Base-by-base conservation (phyloP, 495 filamentous ascomycete species). In the Daldinia vernicosa region DNA sequence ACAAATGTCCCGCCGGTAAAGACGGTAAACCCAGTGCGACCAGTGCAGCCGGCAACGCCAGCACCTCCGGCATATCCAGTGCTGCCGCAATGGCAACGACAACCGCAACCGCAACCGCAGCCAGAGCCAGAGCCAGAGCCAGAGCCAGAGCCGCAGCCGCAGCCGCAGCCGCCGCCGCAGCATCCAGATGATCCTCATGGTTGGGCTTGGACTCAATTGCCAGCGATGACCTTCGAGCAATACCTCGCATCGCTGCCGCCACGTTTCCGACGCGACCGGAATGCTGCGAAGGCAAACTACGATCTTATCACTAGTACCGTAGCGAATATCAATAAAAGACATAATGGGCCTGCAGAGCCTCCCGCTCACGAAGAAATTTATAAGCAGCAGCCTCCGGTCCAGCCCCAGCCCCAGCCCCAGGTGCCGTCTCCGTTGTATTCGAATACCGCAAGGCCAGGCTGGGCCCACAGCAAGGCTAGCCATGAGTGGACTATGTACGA, bases 401-500 rank as follows among this genome's bases (percentile, higher is more conserved):
- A 9, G 30, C 30, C 30, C 30, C 30, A 35, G 11, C 33, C 12
- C 12, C 33, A 35, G 4, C 11, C 33, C 33, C 37, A 50, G 45
- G 27, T 27, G n/a, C 30, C 40, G 19, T 35, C 33, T 35, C 11
- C 33, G 33, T 0, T 35, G 12, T 35, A 35, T 14, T 35, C 33
- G 12, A 14, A 4, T 14, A 35, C 33, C 12, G 1, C 0, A 14
- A 35, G 33, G 12, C 33, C 33, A 35, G 33, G 12, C 32, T 33
- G 32, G 32, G 6, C 9, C 9, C 1, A 33, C 0, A 12, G 9
- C 32, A 33, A 1, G 33, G 4, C 11, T 3, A 35, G 6, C 12
- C 62, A 32, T 6, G 8, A 39, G 4, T 71, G 62, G 62, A 43
- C 19, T 43, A 50, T 58, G 43, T 0, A 26, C 0, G 52, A 72